Evolutionary conservation across 768 basidiomycete species (phyloP), one percentile per base, ranked within the genome.

Genomic region (Suillus clintonianus): DNA sequence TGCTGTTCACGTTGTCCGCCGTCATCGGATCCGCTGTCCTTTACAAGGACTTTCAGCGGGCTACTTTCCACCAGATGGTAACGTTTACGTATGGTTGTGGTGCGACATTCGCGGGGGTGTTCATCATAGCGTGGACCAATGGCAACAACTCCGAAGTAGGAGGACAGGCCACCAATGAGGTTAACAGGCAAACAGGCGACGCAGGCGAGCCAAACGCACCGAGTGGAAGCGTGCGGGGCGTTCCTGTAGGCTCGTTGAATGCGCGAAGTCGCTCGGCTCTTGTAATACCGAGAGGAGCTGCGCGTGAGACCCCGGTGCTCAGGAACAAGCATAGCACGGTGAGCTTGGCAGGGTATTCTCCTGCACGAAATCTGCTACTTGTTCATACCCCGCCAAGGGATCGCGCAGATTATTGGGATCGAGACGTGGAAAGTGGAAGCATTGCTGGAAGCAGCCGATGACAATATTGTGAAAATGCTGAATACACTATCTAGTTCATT

Each of bases 1-100:
- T 97, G 36, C 83, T 95, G 62, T 99, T 99, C 80, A 96, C 93
- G 30, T 81, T 99, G 41, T 94, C 93, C 5, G 94, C 94, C 5
- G 96, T 99, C 68, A 80, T 92, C 61, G 97, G 96, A 32, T 96
- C 94, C 5, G 94, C 93, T 2, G 89, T 99, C 17, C 83, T 99
- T 1, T 99, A 97, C 72, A 91, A 93, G 30, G 97, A 99, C 75
- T 99, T 99, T 78, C 83, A 86, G 67, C 86, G 85, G 64, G 88
- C 92, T 14, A 84, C 85, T 11, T 91, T 95, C 73, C 90, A 95
- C 73, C 86, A 91, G 70, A 84, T 92, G 63, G 81, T 94, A 55
- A 93, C 90, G 7, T 95, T 95, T 76, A 70, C 92, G 24, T 94
- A 95, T 72, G 94, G 94, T 59, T 93, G 91, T 74, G 86, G 83